Evolutionary conservation across 208 protist species (phyloP), one percentile per base, ranked within the genome.

Genomic region (Crithidia mellificae): DNA sequence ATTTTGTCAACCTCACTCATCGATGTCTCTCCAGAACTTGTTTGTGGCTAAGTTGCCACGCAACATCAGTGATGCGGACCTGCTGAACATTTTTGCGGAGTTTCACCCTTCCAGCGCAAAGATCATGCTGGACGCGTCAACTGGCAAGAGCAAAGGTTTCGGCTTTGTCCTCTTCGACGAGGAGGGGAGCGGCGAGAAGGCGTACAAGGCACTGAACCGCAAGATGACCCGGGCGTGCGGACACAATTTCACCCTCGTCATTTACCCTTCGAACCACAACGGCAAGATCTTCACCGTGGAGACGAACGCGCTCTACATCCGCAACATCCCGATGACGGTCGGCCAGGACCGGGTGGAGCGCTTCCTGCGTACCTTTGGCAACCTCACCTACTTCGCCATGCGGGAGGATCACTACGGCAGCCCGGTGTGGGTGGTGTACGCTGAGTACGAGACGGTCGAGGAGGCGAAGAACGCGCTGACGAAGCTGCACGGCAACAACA

Each of bases 151-250:
- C 55, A 90, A 93, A 55, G 93, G 97, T 27, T 99, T 99, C 74
- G 98, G 96, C 52, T 99, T 99, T 70, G 96, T 98, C 30, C 94
- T 97, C 63, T 99, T 98, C 72, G 81, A 91, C 14, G 83, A 73
- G 0, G 80, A 94, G 54, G 96, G 98, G 12, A 80, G 64, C 5
- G 98, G 97, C 0, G 51, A 81, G 15, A 81, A 77, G 52, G 92
- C 91, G 22, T 87, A 93, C 46, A 59, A 91, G 50, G 72, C 68
- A 12, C 81, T 96, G 9, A 91, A 93, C 70, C 83, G 86, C 27
- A 85, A 68, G 1, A 79, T 86, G 63, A 73, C 84, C 5, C 73
- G 64, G 17, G 25, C 87, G 19, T 68, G 80, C 20, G 78, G 85
- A 14, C 85, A 94, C 70, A 80, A 68, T 53, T 92, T 93, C 51